Evolutionary conservation across 2,329 filamentous ascomycete genomes (phyloP).

Genomic region (Daldinia eschscholtzii): DNA sequence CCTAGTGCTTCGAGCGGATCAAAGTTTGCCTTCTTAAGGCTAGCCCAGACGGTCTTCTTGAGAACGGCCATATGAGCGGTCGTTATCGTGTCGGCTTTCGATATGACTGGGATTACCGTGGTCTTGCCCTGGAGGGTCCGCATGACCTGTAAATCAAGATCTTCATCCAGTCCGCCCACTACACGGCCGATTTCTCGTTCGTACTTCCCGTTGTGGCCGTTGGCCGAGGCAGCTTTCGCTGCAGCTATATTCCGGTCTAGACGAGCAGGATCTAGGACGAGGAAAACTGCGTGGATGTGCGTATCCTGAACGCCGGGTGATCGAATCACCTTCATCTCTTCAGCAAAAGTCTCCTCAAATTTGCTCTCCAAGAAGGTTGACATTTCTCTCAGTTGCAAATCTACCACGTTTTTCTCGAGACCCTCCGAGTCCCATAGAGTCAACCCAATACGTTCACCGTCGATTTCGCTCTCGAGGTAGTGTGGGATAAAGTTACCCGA

Average conservation of each 20-base stretch:
- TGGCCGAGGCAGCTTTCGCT: conserved; percentile 67
- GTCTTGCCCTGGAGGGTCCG: conserved; percentile 92
- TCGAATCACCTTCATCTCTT: conserved; percentile 97
- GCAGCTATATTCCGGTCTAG: conserved; percentile 85
- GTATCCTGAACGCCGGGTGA: conserved; percentile 94
- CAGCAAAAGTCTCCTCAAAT: conserved; percentile 96
- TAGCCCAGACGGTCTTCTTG: conserved; percentile 91
- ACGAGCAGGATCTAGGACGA: conserved; percentile 87
- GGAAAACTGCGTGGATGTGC: conserved; percentile 95
- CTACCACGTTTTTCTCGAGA: conserved; percentile 93
- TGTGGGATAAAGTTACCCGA: conserved; percentile 84
- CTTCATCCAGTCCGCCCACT: conserved; percentile 82
- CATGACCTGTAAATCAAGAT: conserved; percentile 90
- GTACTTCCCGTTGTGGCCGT: conserved; percentile 62
- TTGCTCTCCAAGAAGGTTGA: conserved; percentile 95
- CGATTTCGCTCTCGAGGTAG: conserved; percentile 94
- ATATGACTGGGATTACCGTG: conserved; percentile 93
- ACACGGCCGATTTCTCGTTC: conserved; percentile 63
- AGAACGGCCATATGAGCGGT: conserved; percentile 91
- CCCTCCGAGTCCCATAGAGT: conserved; percentile 98
- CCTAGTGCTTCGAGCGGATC: conserved; percentile 90
- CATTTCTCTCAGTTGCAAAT: conserved; percentile 93
- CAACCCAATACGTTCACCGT: conserved; percentile 89
- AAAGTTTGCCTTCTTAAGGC: conserved; percentile 84
- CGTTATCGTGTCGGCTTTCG: conserved; percentile 98